Base-by-base conservation (phyloP, 2,329 filamentous ascomycete genomes). In the Trichoderma atroviride region DNA sequence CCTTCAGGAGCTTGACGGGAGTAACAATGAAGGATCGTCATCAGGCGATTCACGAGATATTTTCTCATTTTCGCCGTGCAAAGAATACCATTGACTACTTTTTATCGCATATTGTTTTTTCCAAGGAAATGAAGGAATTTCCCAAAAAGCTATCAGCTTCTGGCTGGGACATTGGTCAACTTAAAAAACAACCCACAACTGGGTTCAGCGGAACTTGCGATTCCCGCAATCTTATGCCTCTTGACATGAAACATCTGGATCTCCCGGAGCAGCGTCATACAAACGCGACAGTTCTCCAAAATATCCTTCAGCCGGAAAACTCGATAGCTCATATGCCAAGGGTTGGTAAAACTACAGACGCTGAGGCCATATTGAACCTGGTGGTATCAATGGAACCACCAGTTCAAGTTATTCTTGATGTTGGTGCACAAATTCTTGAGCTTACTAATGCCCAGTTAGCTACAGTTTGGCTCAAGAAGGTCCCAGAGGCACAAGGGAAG, bases 131-230 rank as follows among this genome's bases (percentile, higher is more conserved):
- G 70, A 88, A 84, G 31, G 86, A 91, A 70, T 93, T 91, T 58
- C 84, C 85, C 0, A 68, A 82, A 9, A 92, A 92, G 70, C 77
- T 93, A 0, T 88, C 87, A 0, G 83, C 87, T 0, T 92, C 89
- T 0, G 90, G 89, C 0, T 92, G 90, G 90, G 89, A 93, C 70
- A 78, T 92, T 22, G 87, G 80, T 0, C 75, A 79, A 47, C 59
- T 59, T 5, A 89, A 84, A 66, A 5, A n/a, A 0, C 78, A 87
- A 27, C 81, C 84, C 0, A 88, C 84, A 0, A 89, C 87, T 0
- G 91, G 91, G 0, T 93, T 93, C 74, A 91, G 88, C 68, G 90
- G 91, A 0, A 93, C 91, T 0, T 90, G 88, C 31, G 90, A 92
- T 72, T 87, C 86, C 0, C 77, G 82, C 16, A 79, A 83, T 19